Evolutionary conservation across 2,329 filamentous ascomycete species (phyloP).

Genomic region (Exophiala sp.): DNA sequence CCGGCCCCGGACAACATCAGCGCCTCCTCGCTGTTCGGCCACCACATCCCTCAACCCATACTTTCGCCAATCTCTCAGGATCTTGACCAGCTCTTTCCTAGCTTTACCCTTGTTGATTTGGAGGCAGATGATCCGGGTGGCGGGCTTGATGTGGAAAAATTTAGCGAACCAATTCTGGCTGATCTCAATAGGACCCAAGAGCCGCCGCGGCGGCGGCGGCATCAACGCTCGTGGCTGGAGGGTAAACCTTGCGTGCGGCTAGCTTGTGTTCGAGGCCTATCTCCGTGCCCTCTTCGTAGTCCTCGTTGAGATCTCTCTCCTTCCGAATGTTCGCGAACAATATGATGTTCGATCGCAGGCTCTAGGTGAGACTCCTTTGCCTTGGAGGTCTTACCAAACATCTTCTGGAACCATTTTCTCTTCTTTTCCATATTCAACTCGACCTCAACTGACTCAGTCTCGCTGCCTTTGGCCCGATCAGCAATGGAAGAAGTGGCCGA

Average conservation of each 20-base stretch:
- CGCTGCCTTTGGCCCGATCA: constrained; percentile 10
- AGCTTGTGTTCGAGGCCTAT: neutral
- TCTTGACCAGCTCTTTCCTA: constrained; percentile 66
- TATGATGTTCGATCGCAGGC: constrained; percentile 18
- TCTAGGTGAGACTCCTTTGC: constrained; percentile 41
- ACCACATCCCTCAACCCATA: constrained; percentile 76
- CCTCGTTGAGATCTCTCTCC: constrained; percentile 13
- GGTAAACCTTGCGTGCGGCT: constrained; percentile 7
- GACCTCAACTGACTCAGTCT: constrained; percentile 14
- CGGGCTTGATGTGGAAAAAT: constrained; percentile 83
- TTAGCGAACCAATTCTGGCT: constrained; percentile 84
- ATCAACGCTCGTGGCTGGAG: constrained; percentile 24
- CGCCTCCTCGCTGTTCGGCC: constrained; percentile 70
- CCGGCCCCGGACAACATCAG: constrained; percentile 62
- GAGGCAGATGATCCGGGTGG: constrained; percentile 68
- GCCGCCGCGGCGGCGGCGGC: constrained; percentile 18
- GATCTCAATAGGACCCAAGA: constrained; percentile 52
- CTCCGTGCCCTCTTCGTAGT: neutral
- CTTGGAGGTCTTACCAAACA: constrained; percentile 24
- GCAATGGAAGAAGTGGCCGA: constrained; percentile 15
- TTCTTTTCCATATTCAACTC: constrained; percentile 26
- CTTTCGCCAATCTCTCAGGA: constrained; percentile 72
- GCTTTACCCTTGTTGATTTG: constrained; percentile 64
- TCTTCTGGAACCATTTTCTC: constrained; percentile 29
- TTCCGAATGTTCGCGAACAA: constrained; percentile 20